phyloP scores from a whole-genome alignment of 306 rosid genomes.

The Vigna trinervia region DNA sequence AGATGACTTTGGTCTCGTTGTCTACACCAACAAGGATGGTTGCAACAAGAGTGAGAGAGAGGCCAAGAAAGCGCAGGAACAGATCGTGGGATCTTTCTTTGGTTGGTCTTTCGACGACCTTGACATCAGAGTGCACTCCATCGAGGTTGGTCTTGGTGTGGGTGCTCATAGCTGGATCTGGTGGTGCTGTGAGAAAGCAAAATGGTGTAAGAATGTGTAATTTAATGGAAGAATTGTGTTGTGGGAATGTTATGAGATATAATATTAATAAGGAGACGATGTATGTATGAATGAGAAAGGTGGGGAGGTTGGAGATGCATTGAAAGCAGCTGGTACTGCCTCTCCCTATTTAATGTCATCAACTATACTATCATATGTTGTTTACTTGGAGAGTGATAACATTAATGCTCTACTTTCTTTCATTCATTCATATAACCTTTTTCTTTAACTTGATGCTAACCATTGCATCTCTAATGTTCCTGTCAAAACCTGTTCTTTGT shows the following conservation, averaged over 20 bases:
- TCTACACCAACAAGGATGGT: constrained; percentile 55
- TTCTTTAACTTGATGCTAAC: background rate
- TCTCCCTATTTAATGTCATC: constrained; percentile 25
- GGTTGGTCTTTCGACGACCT: constrained; percentile 44
- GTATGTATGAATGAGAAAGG: constrained; percentile 52
- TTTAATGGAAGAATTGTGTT: background rate
- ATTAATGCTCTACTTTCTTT: background rate
- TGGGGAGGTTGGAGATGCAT: constrained; percentile 60
- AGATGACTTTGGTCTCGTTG: constrained; percentile 52
- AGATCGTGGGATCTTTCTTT: constrained; percentile 41
- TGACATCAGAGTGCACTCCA: constrained; percentile 48
- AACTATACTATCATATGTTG: background rate
- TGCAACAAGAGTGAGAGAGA: constrained; percentile 56
- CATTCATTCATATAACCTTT: background rate
- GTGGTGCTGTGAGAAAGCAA: background rate
- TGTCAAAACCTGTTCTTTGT: no score
- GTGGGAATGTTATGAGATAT: background rate
- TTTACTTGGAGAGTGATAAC: no score
- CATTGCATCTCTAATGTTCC: no score
- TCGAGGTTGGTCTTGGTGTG: constrained; percentile 33
- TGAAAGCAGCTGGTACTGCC: constrained; percentile 48
- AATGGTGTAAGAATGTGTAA: background rate
- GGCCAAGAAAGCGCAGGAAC: constrained; percentile 46
- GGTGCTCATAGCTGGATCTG: constrained; percentile 28
- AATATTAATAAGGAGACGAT: background rate